Evolutionary conservation across 768 basidiomycete species (phyloP), one percentile per base, ranked within the genome.

Genomic region (Suillus sp.): DNA sequence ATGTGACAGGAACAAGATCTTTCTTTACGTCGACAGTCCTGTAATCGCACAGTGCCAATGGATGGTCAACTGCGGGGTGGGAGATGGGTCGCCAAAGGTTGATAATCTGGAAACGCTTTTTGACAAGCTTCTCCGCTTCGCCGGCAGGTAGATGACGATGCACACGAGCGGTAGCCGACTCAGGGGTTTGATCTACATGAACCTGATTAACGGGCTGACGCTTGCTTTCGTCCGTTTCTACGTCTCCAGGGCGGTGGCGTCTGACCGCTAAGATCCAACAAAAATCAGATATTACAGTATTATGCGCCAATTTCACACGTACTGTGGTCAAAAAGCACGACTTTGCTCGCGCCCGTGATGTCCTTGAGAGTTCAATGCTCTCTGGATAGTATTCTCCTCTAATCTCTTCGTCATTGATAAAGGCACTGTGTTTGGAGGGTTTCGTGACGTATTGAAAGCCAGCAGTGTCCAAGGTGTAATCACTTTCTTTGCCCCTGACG

Each of bases 291-390:
- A 61, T 25, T 53, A 61, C 32, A 53, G 54, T 47, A 37, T 20
- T 22, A 18, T 18, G 25, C 2, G 16, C 42, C 8, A 27, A 34
- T 6, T 11, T 34, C 40, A 37, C 35, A 62, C 86, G 60, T 62
- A 86, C 87, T 88, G 68, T 88, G 87, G 67, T 88, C 86, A 66
- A 89, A 90, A 16, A 88, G 59, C n/a, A 87, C 82, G 11, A 86
- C 84, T 30, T 79, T 77, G 66, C 77, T 83, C 0, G 88, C 88
- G 3, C 88, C 86, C 0, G 87, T 87, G 11, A 84, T 61, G 63
- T 83, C 71, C 76, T 89, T 88, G 48, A 89, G 71, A 88, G 75
- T 68, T 83, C 83, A 20, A 79, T 75, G 67, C 83, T 83, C 73
- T 90, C 88, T 0, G 82, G 80, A 67, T 88, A 89, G 69, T 90